phyloP scores from a whole-genome alignment of 768 basidiomycete genomes.

The Podaxis sp. region DNA sequence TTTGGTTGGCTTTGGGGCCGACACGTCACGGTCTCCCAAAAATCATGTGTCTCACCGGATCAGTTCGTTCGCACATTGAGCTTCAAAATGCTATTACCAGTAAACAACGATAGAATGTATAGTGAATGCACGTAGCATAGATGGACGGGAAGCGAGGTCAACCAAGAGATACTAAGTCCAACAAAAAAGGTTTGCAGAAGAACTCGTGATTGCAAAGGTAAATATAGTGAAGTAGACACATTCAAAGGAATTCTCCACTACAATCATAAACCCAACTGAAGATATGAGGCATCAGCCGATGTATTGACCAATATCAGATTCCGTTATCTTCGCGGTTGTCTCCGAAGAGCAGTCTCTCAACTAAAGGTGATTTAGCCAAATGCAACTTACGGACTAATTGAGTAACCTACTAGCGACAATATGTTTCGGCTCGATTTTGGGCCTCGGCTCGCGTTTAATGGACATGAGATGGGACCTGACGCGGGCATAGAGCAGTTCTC shows the following conservation, averaged over 20 bases:
- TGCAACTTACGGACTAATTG: background rate
- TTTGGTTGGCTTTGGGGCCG: conserved; percentile 17
- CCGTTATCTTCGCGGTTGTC: background rate
- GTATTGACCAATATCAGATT: background rate
- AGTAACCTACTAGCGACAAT: conserved; percentile 64
- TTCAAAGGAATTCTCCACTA: background rate
- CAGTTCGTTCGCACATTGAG: background rate
- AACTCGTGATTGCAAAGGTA: background rate
- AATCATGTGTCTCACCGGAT: conserved; percentile 5
- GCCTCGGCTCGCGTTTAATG: conserved; percentile 64
- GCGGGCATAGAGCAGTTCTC: conserved; percentile 53
- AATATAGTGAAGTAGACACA: conserved; percentile 1
- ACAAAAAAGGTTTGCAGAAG: background rate
- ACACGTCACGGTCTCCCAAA: conserved; percentile 10
- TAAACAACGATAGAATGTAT: background rate
- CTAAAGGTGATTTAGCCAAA: background rate
- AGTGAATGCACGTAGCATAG: background rate
- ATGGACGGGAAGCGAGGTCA: background rate
- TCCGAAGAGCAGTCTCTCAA: conserved; percentile 7
- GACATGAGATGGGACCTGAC: conserved; percentile 64
- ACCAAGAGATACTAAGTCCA: background rate
- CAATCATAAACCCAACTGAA: background rate
- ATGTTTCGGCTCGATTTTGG: conserved; percentile 69
- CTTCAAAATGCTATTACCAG: background rate
- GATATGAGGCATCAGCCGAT: background rate